Percentiles rank a stretch among this genome's conserved stretches.
These are phyloP conservation scores for Nicotiana benthamiana DNA, from an alignment of 257 asterid species.

Conservation along the genomic window DNA sequence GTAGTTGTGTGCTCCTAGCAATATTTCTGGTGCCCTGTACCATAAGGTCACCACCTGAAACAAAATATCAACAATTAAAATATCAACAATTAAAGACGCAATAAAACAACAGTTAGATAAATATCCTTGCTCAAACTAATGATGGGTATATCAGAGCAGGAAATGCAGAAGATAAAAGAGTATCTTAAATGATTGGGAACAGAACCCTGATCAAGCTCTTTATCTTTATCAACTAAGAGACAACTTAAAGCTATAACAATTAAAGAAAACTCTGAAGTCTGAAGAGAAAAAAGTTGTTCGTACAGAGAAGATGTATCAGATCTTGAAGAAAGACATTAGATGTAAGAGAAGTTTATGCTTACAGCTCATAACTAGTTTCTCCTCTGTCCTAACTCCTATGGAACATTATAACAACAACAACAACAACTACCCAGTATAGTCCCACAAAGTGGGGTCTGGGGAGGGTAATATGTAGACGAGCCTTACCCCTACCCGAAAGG, in stretches of 20 bases:
- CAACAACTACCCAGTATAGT: too few relatives aligned
- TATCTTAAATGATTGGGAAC: neutral
- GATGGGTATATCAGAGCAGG: neutral
- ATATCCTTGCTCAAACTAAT: neutral
- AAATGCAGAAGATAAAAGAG: neutral
- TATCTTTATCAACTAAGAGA: neutral
- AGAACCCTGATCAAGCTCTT: neutral
- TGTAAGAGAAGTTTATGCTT: neutral
- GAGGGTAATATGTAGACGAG: too few relatives aligned
- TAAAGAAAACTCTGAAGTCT: neutral
- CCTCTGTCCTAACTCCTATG: neutral
- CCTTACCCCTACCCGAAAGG: too few relatives aligned
- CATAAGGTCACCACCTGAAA: conserved; percentile 90
- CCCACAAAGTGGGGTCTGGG: too few relatives aligned
- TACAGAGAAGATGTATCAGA: neutral
- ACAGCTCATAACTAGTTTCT: neutral
- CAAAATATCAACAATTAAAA: neutral
- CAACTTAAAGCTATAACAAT: neutral
- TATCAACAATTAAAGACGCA: neutral
- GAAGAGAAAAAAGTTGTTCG: neutral
- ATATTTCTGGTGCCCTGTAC: conserved; percentile 98
- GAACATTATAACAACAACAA: too few relatives aligned
- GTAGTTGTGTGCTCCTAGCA: conserved; percentile 88
- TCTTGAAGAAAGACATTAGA: neutral
- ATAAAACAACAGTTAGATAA: neutral